Conservation (phyloP, 2,329 filamentous ascomycete species). For the Trichoderma cornu-damae region DNA sequence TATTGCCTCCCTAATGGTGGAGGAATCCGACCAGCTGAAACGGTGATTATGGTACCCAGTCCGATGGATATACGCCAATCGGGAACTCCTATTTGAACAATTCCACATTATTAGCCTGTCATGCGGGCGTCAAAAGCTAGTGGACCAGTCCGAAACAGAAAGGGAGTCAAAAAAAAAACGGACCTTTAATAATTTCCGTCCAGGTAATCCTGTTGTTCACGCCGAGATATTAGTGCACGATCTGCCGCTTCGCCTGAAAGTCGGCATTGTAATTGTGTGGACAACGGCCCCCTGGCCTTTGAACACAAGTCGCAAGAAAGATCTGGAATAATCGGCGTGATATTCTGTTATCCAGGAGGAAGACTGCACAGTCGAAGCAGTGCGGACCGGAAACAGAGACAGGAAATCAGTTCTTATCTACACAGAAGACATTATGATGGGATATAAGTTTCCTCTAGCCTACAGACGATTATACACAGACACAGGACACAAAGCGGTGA, state of each 20-base stretch:
- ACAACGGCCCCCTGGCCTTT: neutral
- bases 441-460: neutral
- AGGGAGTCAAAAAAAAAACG: neutral
- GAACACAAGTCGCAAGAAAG: neutral
- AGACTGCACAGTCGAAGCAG: neutral
- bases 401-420: neutral
- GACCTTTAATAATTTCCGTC: neutral
- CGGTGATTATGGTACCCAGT: neutral
- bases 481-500: neutral
- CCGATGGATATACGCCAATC: neutral
- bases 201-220: neutral
- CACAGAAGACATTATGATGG: neutral
- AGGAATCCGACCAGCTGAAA: neutral
- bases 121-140: no score
- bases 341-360: neutral
- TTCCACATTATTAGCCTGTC: neutral
- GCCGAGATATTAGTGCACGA: neutral
- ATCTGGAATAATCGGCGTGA: neutral
- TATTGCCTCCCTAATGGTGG: neutral
- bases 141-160: neutral
- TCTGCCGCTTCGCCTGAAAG: neutral
- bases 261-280: constrained; percentile 6
- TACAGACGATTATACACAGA: neutral
- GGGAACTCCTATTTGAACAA: neutral
- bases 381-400: neutral